Percentiles rank a stretch among this genome's conserved stretches.
phyloP scores from a whole-genome alignment of 257 asterid species.

The Plectranthus barbatus region DNA sequence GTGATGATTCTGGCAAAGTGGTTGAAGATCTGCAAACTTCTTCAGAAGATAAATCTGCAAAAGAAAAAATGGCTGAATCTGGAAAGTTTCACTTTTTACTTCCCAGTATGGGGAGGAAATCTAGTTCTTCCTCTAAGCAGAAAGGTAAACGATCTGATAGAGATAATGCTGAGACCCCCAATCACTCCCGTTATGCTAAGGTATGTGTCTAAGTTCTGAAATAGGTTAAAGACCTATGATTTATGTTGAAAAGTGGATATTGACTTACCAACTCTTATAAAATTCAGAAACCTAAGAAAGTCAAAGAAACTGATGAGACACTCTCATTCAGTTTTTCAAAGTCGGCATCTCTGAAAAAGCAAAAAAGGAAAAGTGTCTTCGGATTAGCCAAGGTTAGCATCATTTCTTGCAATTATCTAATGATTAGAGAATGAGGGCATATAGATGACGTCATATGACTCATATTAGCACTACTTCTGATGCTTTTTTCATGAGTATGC shows the following conservation, averaged over 20 bases:
- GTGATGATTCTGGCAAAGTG: slow-evolving; percentile 32
- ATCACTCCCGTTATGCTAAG: slow-evolving; percentile 39
- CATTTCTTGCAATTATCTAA: not conserved
- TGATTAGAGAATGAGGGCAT: slow-evolving; percentile 2
- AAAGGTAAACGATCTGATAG: slow-evolving; percentile 49
- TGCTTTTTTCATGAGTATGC: not conserved
- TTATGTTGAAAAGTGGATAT: slow-evolving; percentile 4
- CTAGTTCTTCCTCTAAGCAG: slow-evolving; percentile 40
- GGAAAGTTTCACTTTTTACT: slow-evolving; percentile 43
- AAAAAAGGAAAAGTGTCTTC: slow-evolving; percentile 36
- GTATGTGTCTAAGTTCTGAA: slow-evolving; percentile 30
- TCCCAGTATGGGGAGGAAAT: slow-evolving; percentile 37
- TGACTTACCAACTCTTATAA: slow-evolving; percentile 10
- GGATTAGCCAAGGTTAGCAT: slow-evolving; percentile 68
- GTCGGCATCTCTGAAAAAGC: slow-evolving; percentile 51
- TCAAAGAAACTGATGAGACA: slow-evolving; percentile 27
- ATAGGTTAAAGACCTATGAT: slow-evolving; percentile 4
- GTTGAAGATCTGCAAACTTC: slow-evolving; percentile 43
- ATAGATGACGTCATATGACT: not conserved
- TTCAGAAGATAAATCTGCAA: slow-evolving; percentile 41
- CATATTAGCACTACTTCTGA: not conserved
- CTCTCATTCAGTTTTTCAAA: slow-evolving; percentile 35
- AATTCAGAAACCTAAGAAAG: slow-evolving; percentile 56
- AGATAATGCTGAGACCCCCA: slow-evolving; percentile 30
- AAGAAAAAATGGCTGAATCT: slow-evolving; percentile 39